phyloP scores from a whole-genome alignment of 495 filamentous ascomycete species.

The Coniosporium apollinis region DNA sequence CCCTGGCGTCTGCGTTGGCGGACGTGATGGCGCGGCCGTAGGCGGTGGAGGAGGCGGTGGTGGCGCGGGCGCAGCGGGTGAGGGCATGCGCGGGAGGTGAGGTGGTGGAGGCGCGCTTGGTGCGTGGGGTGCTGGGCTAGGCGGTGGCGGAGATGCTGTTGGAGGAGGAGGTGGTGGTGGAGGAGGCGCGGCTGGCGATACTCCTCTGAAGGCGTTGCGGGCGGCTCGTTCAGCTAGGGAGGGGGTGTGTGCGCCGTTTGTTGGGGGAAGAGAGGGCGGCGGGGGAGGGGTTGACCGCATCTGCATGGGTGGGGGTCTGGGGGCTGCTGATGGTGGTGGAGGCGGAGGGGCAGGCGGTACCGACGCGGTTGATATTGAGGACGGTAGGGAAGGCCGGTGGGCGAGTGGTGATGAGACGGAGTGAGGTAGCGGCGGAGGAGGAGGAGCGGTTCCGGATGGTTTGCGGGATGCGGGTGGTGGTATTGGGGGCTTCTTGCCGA shows the following conservation, averaged over 20 bases:
- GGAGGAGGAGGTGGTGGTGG: constrained; percentile 10
- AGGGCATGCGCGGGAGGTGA: not conserved
- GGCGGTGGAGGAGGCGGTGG: constrained; percentile 11
- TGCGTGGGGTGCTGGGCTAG: not conserved
- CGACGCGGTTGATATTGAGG: constrained; percentile 27
- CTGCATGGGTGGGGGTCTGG: constrained; percentile 38
- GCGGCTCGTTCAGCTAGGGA: constrained; percentile 23
- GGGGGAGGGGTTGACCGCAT: constrained; percentile 21
- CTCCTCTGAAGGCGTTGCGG: constrained; percentile 21
- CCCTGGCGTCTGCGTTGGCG: not conserved
- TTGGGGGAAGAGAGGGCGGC: constrained; percentile 15
- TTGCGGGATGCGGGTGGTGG: constrained; percentile 39
- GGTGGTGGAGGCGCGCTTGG: constrained; percentile 8
- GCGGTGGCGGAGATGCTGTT: constrained; percentile 9
- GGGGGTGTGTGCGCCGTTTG: constrained; percentile 10
- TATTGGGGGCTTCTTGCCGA: constrained; percentile 28
- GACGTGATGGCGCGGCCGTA: constrained; percentile 6
- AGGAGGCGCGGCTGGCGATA: constrained; percentile 12
- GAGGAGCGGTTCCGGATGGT: constrained; percentile 25
- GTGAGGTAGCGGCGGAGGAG: constrained; percentile 27
- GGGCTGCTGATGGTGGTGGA: constrained; percentile 62
- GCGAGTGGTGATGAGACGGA: constrained; percentile 26
- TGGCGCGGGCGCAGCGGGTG: constrained; percentile 3
- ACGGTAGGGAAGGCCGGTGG: constrained; percentile 33
- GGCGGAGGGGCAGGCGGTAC: constrained; percentile 32